These are phyloP conservation scores for Diutina mesorugosa DNA, from an alignment of 1,139 yeast species.

Conservation along the genomic window DNA sequence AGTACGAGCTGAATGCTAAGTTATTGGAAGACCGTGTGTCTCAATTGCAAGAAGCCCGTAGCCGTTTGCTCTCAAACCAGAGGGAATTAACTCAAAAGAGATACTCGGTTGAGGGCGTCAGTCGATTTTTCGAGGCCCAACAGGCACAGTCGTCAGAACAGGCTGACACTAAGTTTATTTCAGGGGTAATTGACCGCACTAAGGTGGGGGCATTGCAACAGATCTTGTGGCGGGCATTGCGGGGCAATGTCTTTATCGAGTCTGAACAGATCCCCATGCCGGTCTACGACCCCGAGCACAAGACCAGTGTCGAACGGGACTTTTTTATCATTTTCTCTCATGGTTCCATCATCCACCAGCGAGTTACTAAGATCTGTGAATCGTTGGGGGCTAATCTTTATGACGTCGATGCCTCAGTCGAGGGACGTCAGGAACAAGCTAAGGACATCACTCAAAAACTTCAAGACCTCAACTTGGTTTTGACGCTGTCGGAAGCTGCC, in stretches of 20 bases:
- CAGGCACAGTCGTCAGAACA: constrained; percentile 12
- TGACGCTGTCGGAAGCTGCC: constrained; percentile 41
- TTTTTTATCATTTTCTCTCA: constrained; percentile 34
- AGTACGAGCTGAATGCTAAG: constrained; percentile 53
- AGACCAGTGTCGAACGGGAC: constrained; percentile 21
- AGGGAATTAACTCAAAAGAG: constrained; percentile 25
- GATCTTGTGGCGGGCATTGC: constrained; percentile 82
- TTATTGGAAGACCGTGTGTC: constrained; percentile 43
- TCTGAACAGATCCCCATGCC: constrained; percentile 12
- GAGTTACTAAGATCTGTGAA: constrained; percentile 31
- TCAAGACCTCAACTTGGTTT: constrained; percentile 45
- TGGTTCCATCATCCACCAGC: constrained; percentile 26
- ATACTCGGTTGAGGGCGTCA: constrained; percentile 44
- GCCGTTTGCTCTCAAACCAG: constrained; percentile 20
- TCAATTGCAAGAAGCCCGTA: constrained; percentile 26
- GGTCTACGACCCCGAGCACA: constrained; percentile 25
- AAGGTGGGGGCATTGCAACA: constrained; percentile 66
- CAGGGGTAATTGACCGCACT: constrained; percentile 73
- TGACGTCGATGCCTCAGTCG: constrained; percentile 18
- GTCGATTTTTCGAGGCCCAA: constrained; percentile 42
- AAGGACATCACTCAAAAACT: constrained; percentile 41
- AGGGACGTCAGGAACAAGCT: constrained; percentile 34
- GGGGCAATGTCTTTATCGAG: constrained; percentile 78
- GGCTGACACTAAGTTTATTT: constrained; percentile 33
- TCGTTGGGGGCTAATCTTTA: constrained; percentile 33